A percentile compares a stretch with the other conserved stretches of the same genome.
Evolutionary conservation across 441 rosid genomes (phyloP).

Genomic region (Pelargonium fulgidum): DNA sequence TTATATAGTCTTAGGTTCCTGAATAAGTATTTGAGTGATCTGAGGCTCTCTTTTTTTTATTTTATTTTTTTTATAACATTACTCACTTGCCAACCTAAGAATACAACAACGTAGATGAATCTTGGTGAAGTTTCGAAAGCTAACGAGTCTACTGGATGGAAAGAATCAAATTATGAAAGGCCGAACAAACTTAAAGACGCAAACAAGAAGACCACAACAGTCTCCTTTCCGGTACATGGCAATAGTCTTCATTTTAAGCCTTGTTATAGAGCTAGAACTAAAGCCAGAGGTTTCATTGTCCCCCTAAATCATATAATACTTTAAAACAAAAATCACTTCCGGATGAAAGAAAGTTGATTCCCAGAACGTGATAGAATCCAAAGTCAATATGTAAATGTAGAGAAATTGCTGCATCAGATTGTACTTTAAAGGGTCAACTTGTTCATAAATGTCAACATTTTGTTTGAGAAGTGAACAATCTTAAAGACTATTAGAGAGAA

Average conservation of each 20-base stretch:
- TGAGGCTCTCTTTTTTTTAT: too few species aligned
- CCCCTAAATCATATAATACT: background rate
- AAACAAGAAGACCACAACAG: background rate
- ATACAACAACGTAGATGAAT: too few species aligned
- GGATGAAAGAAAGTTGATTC: background rate
- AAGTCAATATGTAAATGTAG: background rate
- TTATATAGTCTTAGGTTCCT: too few species aligned
- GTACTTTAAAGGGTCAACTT: background rate
- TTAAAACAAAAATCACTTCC: background rate
- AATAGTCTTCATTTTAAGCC: background rate
- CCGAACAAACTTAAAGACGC: background rate
- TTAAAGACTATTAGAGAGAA: background rate
- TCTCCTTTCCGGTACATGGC: background rate
- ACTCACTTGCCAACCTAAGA: too few species aligned
- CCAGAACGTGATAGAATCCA: background rate
- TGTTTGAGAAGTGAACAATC: background rate
- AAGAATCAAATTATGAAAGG: background rate
- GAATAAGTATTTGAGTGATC: background rate
- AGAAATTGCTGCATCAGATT: slow-evolving; percentile 1
- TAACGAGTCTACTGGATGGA: background rate
- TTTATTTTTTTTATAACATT: too few species aligned
- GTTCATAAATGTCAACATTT: background rate
- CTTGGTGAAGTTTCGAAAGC: too few species aligned
- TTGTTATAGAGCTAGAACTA: too few species aligned
- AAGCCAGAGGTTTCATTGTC: background rate